Conservation (phyloP, 345 rosid species). For the Boechera divaricarpa region DNA sequence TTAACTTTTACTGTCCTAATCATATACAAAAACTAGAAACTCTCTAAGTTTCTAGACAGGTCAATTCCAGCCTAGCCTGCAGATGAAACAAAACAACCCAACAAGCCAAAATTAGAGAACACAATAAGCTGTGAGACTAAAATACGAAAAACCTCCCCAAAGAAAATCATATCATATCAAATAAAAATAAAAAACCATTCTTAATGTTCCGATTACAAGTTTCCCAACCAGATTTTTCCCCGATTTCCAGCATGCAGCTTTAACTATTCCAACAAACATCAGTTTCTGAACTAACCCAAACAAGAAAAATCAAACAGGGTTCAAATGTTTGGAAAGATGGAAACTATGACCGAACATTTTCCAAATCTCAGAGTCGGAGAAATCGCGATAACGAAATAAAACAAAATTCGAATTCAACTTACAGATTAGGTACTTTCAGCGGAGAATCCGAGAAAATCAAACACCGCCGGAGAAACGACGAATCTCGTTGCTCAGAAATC, state of each 20-base stretch:
- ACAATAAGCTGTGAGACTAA: conserved; percentile 9
- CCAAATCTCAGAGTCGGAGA: conserved; percentile 23
- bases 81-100: conserved; percentile 36
- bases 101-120: conserved; percentile 38
- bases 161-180: not conserved
- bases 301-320: conserved; percentile 19
- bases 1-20: conserved; percentile 26
- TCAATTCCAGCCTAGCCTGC: conserved; percentile 39
- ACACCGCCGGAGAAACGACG: conserved; percentile 25
- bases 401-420: conserved; percentile 32
- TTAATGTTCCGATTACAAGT: conserved; percentile 26
- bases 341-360: conserved; percentile 21
- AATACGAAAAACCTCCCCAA: not conserved
- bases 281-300: conserved; percentile 24
- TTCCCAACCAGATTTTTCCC: conserved; percentile 19
- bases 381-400: conserved; percentile 18
- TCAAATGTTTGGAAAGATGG: not conserved
- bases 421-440: conserved; percentile 33
- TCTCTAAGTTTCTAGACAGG: conserved; percentile 7
- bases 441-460: conserved; percentile 36
- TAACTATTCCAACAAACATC: conserved; percentile 19
- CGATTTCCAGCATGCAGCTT: conserved; percentile 30
- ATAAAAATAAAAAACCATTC: not conserved
- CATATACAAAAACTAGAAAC: conserved; percentile 25
- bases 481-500: conserved; percentile 36